A percentile compares a stretch with the other conserved stretches of the same genome.
phyloP scores from a whole-genome alignment of 495 filamentous ascomycete genomes.

The Achaetomiella virescens region DNA sequence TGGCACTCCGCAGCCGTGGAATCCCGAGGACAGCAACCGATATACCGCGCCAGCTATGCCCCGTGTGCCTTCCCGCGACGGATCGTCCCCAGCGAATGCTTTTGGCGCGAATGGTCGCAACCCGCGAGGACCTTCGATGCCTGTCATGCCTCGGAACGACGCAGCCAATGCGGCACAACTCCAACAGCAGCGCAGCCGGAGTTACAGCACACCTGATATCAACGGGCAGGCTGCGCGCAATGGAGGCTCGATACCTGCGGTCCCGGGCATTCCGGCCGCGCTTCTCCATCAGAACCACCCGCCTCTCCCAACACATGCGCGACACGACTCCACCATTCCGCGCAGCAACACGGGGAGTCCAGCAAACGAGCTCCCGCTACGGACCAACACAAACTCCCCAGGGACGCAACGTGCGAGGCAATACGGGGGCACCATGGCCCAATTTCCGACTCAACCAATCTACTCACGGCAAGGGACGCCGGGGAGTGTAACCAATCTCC shows the following conservation, averaged over 20 bases:
- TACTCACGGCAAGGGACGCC: constrained; percentile 42
- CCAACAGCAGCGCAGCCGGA: constrained; percentile 53
- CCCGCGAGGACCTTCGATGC: constrained; percentile 73
- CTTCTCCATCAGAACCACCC: constrained; percentile 35
- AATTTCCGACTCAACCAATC: constrained; percentile 44
- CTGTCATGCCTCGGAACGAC: constrained; percentile 60
- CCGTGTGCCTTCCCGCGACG: constrained; percentile 72
- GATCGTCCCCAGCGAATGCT: constrained; percentile 52
- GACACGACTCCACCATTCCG: constrained; percentile 47
- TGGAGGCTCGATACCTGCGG: constrained; percentile 40
- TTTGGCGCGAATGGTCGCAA: constrained; percentile 60
- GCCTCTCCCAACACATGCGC: constrained; percentile 42
- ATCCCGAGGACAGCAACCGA: constrained; percentile 63
- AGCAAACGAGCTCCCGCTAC: constrained; percentile 43
- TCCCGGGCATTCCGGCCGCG: constrained; percentile 53
- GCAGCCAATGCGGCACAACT: constrained; percentile 46
- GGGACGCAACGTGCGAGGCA: constrained; percentile 39
- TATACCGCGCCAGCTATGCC: constrained; percentile 84
- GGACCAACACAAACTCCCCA: constrained; percentile 49
- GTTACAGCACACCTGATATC: constrained; percentile 59
- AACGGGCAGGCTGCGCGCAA: constrained; percentile 39
- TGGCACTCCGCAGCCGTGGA: constrained; percentile 52
- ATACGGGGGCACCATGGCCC: constrained; percentile 37
- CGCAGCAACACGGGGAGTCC: constrained; percentile 50
- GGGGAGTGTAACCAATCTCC: constrained; percentile 22